These are phyloP conservation scores for Helminthosporium solani DNA, from an alignment of 2,329 filamentous ascomycete genomes.

Conservation along the genomic window DNA sequence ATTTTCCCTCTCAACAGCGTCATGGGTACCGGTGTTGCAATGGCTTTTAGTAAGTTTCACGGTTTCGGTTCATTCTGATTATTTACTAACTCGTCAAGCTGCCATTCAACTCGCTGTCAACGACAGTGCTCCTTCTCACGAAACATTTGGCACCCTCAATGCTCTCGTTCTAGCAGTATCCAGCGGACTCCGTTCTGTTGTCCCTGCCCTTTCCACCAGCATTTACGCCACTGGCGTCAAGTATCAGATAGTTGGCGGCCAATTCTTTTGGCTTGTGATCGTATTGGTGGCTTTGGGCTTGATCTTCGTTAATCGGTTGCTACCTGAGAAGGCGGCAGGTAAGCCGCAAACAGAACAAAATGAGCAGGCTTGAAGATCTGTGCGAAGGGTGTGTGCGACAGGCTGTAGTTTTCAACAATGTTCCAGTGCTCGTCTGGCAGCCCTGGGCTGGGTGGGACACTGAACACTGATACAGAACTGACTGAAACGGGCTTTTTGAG, in stretches of 20 bases:
- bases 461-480: no score
- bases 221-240: slow-evolving; percentile 68
- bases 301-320: slow-evolving; percentile 2
- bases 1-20: slow-evolving; percentile 47
- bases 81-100: slow-evolving; percentile 37
- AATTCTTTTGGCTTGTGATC: slow-evolving; percentile 66
- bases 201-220: slow-evolving; percentile 65
- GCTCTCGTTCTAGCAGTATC: slow-evolving; percentile 63
- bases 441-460: no score
- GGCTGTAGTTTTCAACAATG: no score
- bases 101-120: slow-evolving; percentile 72
- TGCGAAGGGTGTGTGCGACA: no score
- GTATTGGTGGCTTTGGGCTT: slow-evolving; percentile 26
- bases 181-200: slow-evolving; percentile 64
- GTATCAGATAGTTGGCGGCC: slow-evolving; percentile 62
- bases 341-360: neutral
- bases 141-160: slow-evolving; percentile 70
- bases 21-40: slow-evolving; percentile 64
- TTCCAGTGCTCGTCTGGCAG: no score
- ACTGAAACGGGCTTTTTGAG: no score
- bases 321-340: slow-evolving; percentile 17
- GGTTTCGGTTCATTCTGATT: neutral
- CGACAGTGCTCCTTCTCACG: slow-evolving; percentile 66
- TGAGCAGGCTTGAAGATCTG: neutral
- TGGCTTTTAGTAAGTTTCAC: slow-evolving; percentile 60